Evolutionary conservation across 495 filamentous ascomycete genomes (phyloP), one percentile per base, ranked within the genome.

Genomic region (Talaromyces wortmannii): DNA sequence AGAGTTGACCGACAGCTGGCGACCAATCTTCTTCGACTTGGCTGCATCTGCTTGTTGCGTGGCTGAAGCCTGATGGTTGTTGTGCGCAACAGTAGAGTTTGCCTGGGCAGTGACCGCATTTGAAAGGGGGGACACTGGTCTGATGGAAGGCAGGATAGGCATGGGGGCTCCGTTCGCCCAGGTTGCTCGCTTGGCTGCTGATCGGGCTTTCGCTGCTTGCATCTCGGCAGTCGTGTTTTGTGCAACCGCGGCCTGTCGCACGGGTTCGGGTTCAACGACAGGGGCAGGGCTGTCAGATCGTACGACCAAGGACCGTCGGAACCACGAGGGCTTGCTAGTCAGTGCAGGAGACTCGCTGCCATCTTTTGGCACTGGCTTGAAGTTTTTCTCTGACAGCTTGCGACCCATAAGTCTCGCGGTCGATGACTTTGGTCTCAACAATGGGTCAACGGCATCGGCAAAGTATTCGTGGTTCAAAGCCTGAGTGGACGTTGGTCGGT

Each of bases 1-100:
- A n/a, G 95, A 97, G n/a, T 90, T 89, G 44, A 97, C 83, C 0
- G 95, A 99, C 15, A 99, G 71, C 67, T 99, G 95, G 40, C 95
- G 83, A 36, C 95, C 95, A 68, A 97, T 91, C 75, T 99, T 99
- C 77, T 92, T 95, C 53, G 81, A 81, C 4, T 77, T 74, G 67
- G 90, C 90, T n/a, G 47, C 36, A 45, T 73, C 68, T 47, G 80
- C 77, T 30, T 72, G 56, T 23, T 67, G 59, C 18, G 61, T 60
- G 31, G 76, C 61, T 2, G 72, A 75, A 0, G 42, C 48, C 3
- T 57, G 15, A 8, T 66, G 58, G 42, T 52, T 59, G 33, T 32
- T 55, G 36, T 74, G 67, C 1, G 63, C 63, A 42, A 74, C 59
- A 13, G 67, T 72, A 1, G 67, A 63, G 44, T 82, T 82, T 18